Percentiles rank a stretch among this genome's conserved stretches.
These are phyloP conservation scores for Filobasidium floriforme DNA, from an alignment of 768 basidiomycete genomes.

Conservation along the genomic window DNA sequence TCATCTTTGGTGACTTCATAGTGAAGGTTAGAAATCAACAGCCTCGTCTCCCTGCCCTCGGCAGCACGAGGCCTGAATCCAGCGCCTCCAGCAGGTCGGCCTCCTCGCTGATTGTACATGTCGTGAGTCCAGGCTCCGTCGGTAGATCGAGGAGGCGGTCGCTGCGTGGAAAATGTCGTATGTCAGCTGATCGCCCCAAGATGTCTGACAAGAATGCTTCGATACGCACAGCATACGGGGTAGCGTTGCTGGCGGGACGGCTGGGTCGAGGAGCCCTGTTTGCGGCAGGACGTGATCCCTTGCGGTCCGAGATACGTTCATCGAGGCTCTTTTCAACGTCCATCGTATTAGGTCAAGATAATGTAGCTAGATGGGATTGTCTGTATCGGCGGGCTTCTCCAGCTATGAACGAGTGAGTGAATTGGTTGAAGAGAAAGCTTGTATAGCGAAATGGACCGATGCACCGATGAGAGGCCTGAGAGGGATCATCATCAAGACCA, in stretches of 20 bases:
- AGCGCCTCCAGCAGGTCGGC: slow-evolving; percentile 32
- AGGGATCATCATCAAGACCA: too few species aligned
- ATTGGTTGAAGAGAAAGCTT: too few species aligned
- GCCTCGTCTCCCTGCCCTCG: slow-evolving; percentile 49
- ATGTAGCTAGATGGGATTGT: too few species aligned
- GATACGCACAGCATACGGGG: slow-evolving; percentile 14
- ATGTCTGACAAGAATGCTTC: background rate
- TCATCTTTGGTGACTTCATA: slow-evolving; percentile 86
- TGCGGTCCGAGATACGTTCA: slow-evolving; percentile 5
- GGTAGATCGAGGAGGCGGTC: slow-evolving; percentile 33
- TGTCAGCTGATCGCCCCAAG: background rate
- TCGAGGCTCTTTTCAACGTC: slow-evolving; percentile 10
- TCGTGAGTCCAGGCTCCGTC: slow-evolving; percentile 24
- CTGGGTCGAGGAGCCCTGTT: slow-evolving; percentile 13
- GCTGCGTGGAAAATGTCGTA: slow-evolving; percentile 19
- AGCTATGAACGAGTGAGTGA: too few species aligned
- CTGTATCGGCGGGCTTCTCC: too few species aligned
- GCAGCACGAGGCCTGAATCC: slow-evolving; percentile 14
- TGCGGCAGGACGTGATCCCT: background rate
- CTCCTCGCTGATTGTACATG: slow-evolving; percentile 33
- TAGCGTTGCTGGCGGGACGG: slow-evolving; percentile 18
- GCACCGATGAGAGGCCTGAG: too few species aligned
- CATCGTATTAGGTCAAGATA: background rate
- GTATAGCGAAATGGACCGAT: too few species aligned
- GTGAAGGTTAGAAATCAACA: slow-evolving; percentile 78